These are phyloP conservation scores for Tripidium arundinaceum DNA, from an alignment of 202 grass and related monocot species.

Conservation along the genomic window DNA sequence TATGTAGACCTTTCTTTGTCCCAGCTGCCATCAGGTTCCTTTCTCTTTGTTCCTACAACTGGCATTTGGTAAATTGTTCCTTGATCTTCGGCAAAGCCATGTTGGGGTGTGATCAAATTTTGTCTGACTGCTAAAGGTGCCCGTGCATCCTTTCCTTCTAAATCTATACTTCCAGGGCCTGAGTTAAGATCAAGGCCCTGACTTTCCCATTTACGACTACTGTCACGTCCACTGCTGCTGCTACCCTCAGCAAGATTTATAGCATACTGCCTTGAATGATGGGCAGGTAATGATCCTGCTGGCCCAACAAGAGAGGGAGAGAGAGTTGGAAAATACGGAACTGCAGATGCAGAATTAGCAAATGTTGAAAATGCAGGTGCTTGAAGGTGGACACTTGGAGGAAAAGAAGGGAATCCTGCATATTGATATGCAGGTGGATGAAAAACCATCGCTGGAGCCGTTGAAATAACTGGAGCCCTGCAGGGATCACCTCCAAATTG, in stretches of 20 bases:
- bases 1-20: slow-evolving; percentile 65
- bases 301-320: slow-evolving; percentile 52
- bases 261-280: slow-evolving; percentile 61
- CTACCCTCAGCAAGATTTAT: slow-evolving; percentile 71
- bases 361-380: slow-evolving; percentile 58
- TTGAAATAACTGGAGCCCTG: slow-evolving; percentile 58
- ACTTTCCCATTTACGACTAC: slow-evolving; percentile 59
- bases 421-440: slow-evolving; percentile 66
- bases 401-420: slow-evolving; percentile 54
- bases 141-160: slow-evolving; percentile 72
- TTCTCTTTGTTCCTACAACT: slow-evolving; percentile 71
- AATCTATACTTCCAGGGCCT: slow-evolving; percentile 64
- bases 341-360: slow-evolving; percentile 48
- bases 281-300: slow-evolving; percentile 42
- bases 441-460: slow-evolving; percentile 64
- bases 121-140: slow-evolving; percentile 51
- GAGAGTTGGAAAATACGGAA: slow-evolving; percentile 52
- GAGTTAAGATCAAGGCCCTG: slow-evolving; percentile 89
- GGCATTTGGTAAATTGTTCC: slow-evolving; percentile 59
- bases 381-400: slow-evolving; percentile 55
- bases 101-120: slow-evolving; percentile 48
- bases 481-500: slow-evolving; percentile 55
- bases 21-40: slow-evolving; percentile 85
- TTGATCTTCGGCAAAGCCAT: slow-evolving; percentile 67
- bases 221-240: slow-evolving; percentile 58